Conservation (phyloP, 1,284 basidiomycete species). For the Microstroma glucosiphilum region DNA sequence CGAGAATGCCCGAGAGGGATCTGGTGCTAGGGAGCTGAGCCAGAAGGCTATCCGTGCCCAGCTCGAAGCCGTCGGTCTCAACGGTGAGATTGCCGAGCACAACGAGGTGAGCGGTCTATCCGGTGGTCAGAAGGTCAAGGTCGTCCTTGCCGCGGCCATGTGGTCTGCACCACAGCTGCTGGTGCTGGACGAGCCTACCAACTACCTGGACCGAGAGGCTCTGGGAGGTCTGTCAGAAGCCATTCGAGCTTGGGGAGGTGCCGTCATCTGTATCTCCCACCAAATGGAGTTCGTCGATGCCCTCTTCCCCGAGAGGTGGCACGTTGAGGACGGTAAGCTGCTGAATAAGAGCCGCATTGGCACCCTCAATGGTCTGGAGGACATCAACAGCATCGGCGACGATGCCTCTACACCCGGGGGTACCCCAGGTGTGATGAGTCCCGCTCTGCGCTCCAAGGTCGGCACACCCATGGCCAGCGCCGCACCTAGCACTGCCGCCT, state of each 20-base stretch:
- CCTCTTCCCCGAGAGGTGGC: constrained; percentile 59
- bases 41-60: constrained; percentile 49
- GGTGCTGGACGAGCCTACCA: constrained; percentile 67
- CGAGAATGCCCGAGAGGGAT: constrained; percentile 69
- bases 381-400: constrained; percentile 35
- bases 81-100: constrained; percentile 57
- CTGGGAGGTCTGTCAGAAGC: constrained; percentile 89
- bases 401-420: constrained; percentile 64
- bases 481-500: constrained; percentile 47
- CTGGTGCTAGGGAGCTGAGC: constrained; percentile 63
- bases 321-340: constrained; percentile 66
- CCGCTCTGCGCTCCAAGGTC: constrained; percentile 51
- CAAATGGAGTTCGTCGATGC: constrained; percentile 57
- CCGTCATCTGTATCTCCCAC: constrained; percentile 95
- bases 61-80: constrained; percentile 71
- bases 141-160: constrained; percentile 54
- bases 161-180: constrained; percentile 50
- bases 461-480: constrained; percentile 49
- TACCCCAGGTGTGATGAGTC: constrained; percentile 58
- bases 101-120: constrained; percentile 45
- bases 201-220: constrained; percentile 65
- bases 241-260: constrained; percentile 92
- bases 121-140: constrained; percentile 85
- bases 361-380: constrained; percentile 68
- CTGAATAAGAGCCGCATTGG: constrained; percentile 82